Evolutionary conservation across 768 basidiomycete genomes (phyloP).

Genomic region (Amanita exitialis): DNA sequence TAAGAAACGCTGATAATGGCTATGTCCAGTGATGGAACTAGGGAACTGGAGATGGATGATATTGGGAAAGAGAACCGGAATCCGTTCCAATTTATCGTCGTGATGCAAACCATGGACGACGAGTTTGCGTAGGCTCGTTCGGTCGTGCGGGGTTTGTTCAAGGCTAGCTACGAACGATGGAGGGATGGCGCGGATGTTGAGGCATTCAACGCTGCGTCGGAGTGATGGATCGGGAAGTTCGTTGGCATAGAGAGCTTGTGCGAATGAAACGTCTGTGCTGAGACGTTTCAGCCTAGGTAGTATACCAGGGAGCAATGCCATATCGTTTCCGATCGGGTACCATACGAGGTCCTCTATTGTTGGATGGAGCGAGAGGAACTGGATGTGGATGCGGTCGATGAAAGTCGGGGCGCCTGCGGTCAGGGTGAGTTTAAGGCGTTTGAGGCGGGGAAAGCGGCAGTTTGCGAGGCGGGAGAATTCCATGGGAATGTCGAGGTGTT

Average conservation of each 20-base stretch:
- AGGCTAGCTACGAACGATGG: conserved; percentile 17
- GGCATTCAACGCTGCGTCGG: conserved; percentile 22
- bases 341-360: conserved; percentile 35
- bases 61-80: conserved; percentile 27
- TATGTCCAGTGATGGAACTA: conserved; percentile 12
- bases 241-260: conserved; percentile 22
- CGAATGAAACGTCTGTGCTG: conserved; percentile 22
- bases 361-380: conserved; percentile 35
- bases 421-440: conserved; percentile 29
- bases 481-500: conserved; percentile 36
- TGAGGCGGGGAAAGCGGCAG: conserved; percentile 29
- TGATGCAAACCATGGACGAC: conserved; percentile 21
- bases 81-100: conserved; percentile 17
- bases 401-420: conserved; percentile 26
- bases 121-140: conserved; percentile 20
- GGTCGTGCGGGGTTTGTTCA: conserved; percentile 20
- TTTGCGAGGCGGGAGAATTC: conserved; percentile 29
- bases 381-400: conserved; percentile 23
- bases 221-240: conserved; percentile 1
- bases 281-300: conserved; percentile 33
- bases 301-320: conserved; percentile 19
- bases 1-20: conserved; percentile 13
- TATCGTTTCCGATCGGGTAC: conserved; percentile 28
- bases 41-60: conserved; percentile 33
- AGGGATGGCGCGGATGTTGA: conserved; percentile 22